A percentile compares a stretch with the other conserved stretches of the same genome.
phyloP scores from a whole-genome alignment of 1,284 basidiomycete species.

The Ganoderma sinense region DNA sequence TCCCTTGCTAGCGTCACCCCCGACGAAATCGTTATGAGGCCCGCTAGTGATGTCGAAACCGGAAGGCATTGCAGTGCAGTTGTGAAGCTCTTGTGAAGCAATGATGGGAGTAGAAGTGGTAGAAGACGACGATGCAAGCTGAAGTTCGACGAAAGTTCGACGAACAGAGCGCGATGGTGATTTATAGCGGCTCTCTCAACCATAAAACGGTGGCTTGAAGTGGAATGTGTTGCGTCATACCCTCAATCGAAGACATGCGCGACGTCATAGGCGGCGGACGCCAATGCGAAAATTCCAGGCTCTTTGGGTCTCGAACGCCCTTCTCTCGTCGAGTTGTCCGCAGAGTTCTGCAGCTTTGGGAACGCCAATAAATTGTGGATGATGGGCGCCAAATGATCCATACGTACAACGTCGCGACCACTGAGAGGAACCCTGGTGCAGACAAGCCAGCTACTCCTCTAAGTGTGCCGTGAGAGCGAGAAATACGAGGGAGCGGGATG shows the following conservation, averaged over 20 bases:
- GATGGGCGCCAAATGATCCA: not conserved
- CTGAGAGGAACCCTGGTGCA: not conserved
- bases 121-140: not conserved
- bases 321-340: too few species aligned
- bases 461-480: not conserved
- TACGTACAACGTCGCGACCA: not conserved
- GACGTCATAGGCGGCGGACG: not conserved
- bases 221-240: slow-evolving; percentile 29
- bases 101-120: not conserved
- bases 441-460: not conserved
- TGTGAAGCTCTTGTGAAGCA: not conserved
- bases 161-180: not conserved
- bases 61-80: slow-evolving; percentile 41
- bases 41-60: slow-evolving; percentile 15
- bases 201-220: slow-evolving; percentile 14
- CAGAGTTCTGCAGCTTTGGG: too few species aligned
- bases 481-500: not conserved
- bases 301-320: too few species aligned
- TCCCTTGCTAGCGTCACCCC: slow-evolving; percentile 34
- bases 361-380: not conserved
- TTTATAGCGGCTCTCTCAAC: slow-evolving; percentile 9
- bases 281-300: not conserved
- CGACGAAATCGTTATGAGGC: slow-evolving; percentile 42
- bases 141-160: not conserved
- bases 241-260: not conserved